Evolutionary conservation across 495 filamentous ascomycete genomes (phyloP).

Genomic region (Filosporella fistucella): DNA sequence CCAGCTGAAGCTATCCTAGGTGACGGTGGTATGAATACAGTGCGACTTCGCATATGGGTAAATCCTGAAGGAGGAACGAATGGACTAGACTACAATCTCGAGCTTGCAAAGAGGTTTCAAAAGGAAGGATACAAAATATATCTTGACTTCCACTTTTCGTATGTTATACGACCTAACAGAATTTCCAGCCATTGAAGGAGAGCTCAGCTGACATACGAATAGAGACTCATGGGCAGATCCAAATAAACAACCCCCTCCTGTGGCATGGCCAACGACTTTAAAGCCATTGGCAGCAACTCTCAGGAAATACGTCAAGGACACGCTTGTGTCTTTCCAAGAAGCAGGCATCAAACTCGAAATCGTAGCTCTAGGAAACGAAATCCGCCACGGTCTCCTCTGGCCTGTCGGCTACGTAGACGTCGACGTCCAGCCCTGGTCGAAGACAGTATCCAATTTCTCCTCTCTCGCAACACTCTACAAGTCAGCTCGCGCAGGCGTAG

Average conservation of each 20-base stretch:
- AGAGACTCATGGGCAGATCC: slow-evolving; percentile 36
- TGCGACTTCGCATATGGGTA: slow-evolving; percentile 30
- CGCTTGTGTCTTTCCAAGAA: slow-evolving; percentile 26
- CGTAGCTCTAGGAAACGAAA: slow-evolving; percentile 40
- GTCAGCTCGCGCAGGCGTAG: slow-evolving; percentile 31
- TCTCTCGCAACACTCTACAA: slow-evolving; percentile 32
- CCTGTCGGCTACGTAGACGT: slow-evolving; percentile 34
- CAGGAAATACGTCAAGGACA: slow-evolving; percentile 32
- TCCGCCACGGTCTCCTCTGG: slow-evolving; percentile 41
- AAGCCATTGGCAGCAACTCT: slow-evolving; percentile 16
- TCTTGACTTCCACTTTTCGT: slow-evolving; percentile 28
- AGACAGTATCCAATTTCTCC: slow-evolving; percentile 29
- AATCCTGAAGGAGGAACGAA: slow-evolving; percentile 24
- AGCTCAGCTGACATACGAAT: background rate
- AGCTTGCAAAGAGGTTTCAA: slow-evolving; percentile 29
- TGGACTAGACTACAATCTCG: slow-evolving; percentile 27
- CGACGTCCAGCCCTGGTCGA: slow-evolving; percentile 21
- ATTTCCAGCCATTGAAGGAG: background rate
- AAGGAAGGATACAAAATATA: slow-evolving; percentile 30
- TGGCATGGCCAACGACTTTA: slow-evolving; percentile 20
- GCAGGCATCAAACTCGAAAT: slow-evolving; percentile 30
- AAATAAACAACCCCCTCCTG: slow-evolving; percentile 27
- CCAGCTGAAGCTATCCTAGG: slow-evolving; percentile 34
- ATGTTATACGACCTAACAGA: slow-evolving; percentile 5
- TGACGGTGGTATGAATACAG: slow-evolving; percentile 38